phyloP scores from a whole-genome alignment of 768 basidiomycete genomes.

The Tricholoma saponaceum region DNA sequence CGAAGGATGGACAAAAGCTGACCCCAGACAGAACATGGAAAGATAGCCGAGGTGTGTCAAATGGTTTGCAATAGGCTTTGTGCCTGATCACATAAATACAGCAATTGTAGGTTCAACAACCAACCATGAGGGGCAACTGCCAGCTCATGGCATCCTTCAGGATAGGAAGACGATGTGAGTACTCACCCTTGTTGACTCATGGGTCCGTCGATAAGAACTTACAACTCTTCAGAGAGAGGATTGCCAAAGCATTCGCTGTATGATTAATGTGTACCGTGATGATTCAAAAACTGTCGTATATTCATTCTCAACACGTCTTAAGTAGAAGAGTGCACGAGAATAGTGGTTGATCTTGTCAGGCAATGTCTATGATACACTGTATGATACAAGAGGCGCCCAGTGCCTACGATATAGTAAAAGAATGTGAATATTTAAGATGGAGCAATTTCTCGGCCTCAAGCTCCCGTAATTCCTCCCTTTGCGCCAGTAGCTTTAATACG shows the following conservation, averaged over 20 bases:
- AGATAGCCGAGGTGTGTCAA: not conserved
- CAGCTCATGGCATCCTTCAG: not conserved
- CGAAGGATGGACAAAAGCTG: not conserved
- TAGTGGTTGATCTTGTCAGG: not conserved
- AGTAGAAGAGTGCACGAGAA: too few relatives aligned
- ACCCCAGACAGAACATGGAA: not conserved
- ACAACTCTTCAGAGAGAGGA: not conserved
- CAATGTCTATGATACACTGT: not conserved
- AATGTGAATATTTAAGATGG: constrained; percentile 9
- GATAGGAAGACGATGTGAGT: constrained; percentile 3
- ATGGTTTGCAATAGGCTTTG: not conserved
- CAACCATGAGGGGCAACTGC: not conserved
- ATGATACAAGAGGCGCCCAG: not conserved
- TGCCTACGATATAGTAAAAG: not conserved
- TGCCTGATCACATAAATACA: not conserved
- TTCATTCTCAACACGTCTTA: too few relatives aligned
- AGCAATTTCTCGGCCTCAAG: constrained; percentile 5
- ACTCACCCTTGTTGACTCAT: not conserved
- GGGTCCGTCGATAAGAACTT: not conserved
- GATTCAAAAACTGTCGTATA: not conserved
- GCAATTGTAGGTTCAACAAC: not conserved
- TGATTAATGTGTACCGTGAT: not conserved
- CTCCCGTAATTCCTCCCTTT: constrained; percentile 38
- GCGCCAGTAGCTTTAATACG: constrained; percentile 40
- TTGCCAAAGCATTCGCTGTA: not conserved